phyloP scores from a whole-genome alignment of 148 eudicot genomes.

The Fallopia convolvulus region DNA sequence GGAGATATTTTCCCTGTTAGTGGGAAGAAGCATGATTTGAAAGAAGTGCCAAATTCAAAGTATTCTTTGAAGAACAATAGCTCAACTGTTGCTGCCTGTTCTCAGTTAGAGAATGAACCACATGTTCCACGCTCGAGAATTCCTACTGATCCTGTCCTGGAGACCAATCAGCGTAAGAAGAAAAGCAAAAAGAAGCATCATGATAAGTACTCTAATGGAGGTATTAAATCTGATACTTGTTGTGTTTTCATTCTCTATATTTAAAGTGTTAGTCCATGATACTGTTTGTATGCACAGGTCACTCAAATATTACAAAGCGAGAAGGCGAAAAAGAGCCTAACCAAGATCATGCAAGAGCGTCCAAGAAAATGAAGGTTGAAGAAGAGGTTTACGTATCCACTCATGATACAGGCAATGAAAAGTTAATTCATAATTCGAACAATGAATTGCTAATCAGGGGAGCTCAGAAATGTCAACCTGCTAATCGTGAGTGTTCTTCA shows the following conservation, averaged over 20 bases:
- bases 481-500: slow-evolving; percentile 24
- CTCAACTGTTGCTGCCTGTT: slow-evolving; percentile 26
- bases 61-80: slow-evolving; percentile 31
- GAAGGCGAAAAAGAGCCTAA: slow-evolving; percentile 43
- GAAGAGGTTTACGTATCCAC: slow-evolving; percentile 35
- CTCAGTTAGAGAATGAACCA: slow-evolving; percentile 24
- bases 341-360: slow-evolving; percentile 40
- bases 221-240: slow-evolving; percentile 26
- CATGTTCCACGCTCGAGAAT: slow-evolving; percentile 32
- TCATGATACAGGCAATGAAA: slow-evolving; percentile 29
- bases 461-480: slow-evolving; percentile 31
- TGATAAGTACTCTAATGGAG: slow-evolving; percentile 45
- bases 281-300: slow-evolving; percentile 36
- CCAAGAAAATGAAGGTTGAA: slow-evolving; percentile 54
- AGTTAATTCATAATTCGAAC: slow-evolving; percentile 35
- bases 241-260: slow-evolving; percentile 10
- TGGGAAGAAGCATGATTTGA: slow-evolving; percentile 37
- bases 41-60: slow-evolving; percentile 35
- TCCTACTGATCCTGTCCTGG: slow-evolving; percentile 26
- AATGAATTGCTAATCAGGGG: slow-evolving; percentile 27
- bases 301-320: slow-evolving; percentile 35
- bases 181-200: slow-evolving; percentile 34
- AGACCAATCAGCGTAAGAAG: slow-evolving; percentile 33
- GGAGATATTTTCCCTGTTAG: slow-evolving; percentile 21
- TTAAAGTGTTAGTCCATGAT: background rate